Conservation (phyloP, 805 yeast species). For the Yarrowia sp. region DNA sequence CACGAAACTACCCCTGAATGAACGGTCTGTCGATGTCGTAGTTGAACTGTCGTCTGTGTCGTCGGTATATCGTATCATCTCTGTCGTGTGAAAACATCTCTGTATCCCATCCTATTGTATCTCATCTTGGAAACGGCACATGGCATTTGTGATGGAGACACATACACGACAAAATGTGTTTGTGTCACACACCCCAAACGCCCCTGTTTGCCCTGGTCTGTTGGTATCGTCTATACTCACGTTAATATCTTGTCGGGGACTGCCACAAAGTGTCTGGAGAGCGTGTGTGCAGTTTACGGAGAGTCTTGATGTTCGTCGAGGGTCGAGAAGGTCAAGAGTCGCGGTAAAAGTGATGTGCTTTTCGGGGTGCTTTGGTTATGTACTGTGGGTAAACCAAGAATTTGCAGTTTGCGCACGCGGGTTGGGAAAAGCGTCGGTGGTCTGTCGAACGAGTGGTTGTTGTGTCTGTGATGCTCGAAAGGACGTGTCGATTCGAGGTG, state of each 20-base stretch:
- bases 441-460: not conserved
- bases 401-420: slow-evolving; percentile 19
- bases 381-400: slow-evolving; percentile 36
- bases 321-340: slow-evolving; percentile 21
- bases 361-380: slow-evolving; percentile 38
- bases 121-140: too few relatives aligned
- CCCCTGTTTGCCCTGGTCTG: too few relatives aligned
- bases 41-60: too few relatives aligned
- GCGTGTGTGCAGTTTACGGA: not conserved
- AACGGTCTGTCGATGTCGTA: too few relatives aligned
- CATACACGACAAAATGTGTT: too few relatives aligned
- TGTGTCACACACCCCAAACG: too few relatives aligned
- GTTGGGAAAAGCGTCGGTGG: not conserved
- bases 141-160: too few relatives aligned
- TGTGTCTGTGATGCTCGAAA: not conserved
- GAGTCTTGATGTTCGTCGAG: too few relatives aligned
- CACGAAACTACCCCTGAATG: too few relatives aligned
- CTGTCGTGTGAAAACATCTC: too few relatives aligned
- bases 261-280: not conserved
- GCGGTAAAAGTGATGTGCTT: slow-evolving; percentile 14
- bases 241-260: slow-evolving; percentile 5
- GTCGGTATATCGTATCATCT: too few relatives aligned
- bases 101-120: too few relatives aligned
- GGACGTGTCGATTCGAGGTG: not conserved
- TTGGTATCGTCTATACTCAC: slow-evolving; percentile 9